Evolutionary conservation across 139 green algal species (phyloP).

Genomic region (Auxenochlorella pyrenoidosa): DNA sequence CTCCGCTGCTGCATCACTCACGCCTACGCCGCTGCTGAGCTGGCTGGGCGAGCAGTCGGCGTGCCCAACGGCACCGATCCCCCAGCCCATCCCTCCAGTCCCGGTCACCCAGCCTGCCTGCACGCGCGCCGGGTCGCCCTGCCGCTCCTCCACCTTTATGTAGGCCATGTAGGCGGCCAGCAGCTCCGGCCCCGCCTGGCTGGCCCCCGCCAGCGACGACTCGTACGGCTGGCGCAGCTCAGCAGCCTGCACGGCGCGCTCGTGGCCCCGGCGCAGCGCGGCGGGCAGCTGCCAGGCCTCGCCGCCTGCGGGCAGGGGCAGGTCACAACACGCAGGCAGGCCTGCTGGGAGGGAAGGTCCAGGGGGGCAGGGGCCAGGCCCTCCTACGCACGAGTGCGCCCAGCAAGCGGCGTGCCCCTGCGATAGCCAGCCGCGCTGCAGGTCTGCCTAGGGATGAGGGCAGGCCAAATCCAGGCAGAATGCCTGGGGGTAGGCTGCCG

Average conservation of each 20-base stretch:
- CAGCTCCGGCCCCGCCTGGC: conserved; percentile 56
- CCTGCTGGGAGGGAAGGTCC: too few relatives aligned
- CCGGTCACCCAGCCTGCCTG: conserved; percentile 35
- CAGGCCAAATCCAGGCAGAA: too few relatives aligned
- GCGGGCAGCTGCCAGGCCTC: conserved; percentile 10
- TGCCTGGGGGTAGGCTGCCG: too few relatives aligned
- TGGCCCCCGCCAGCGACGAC: conserved; percentile 48
- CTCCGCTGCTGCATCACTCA: too few relatives aligned
- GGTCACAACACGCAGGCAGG: too few relatives aligned
- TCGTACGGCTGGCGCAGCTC: conserved; percentile 66
- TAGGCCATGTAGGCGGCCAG: conserved; percentile 85
- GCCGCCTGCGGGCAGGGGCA: conserved; percentile 36
- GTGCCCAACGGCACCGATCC: too few relatives aligned
- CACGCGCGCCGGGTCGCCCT: conserved; percentile 62
- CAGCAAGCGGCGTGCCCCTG: conserved; percentile 27
- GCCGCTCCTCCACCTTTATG: conserved; percentile 66
- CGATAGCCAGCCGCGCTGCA: too few relatives aligned
- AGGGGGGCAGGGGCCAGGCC: too few relatives aligned
- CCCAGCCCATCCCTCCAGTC: not conserved
- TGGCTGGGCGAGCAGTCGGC: too few relatives aligned
- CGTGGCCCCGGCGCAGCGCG: not conserved
- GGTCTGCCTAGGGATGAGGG: too few relatives aligned
- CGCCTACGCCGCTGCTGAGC: too few relatives aligned
- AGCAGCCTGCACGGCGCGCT: conserved; percentile 57
- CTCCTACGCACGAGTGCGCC: too few relatives aligned